Evolutionary conservation across 2,329 filamentous ascomycete species (phyloP), one percentile per base, ranked within the genome.

Genomic region (Lasiodiplodia theobromae): DNA sequence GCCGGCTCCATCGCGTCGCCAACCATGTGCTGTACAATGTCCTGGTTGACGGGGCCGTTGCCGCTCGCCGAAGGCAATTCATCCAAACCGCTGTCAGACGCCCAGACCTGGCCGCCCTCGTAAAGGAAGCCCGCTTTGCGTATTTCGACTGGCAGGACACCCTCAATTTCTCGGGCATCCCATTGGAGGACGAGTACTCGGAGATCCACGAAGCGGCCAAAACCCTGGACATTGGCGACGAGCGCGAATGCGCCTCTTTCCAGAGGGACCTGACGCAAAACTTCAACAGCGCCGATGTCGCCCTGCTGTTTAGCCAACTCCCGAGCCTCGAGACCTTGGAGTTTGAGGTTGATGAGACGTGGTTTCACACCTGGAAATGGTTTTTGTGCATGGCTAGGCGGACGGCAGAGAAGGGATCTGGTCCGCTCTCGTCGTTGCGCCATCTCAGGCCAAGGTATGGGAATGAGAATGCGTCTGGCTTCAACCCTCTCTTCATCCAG

Each of bases 361-460:
- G 60, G 60, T 64, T 64, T 47, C 47, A 51, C n/a, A 64, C 60
- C 4, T 64, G 44, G 31, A 34, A 25, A 4, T 64, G 60, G 60
- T 21, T 52, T n/a, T n/a, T 64, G 60, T 21, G 25, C n/a, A 6
- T 64, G 47, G 44, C 37, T 4, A n/a, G 60, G 47, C 28, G 44
- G 11, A 14, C 60, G 11, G 21, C 11, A 11, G 60, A 38, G 28
- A 64, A 14, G 11, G 28, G n/a, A 6, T 25, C 60, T 8, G 47
- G 47, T 14, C 60, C 60, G 5, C 37, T 64, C 2, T 37, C 25
- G 7, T 52, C 60, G 12, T 21, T 64, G 47, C 44, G 47, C 4
- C 60, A 52, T 18, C 47, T 64, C 28, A 64, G 51, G 47, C 11
- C 47, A 11, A 51, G n/a, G 18, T 64, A 64, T 11, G 60, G 60